These are phyloP conservation scores for Coemansia linderi DNA, from an alignment of 371 early-diverging fungal genomes.

Conservation along the genomic window DNA sequence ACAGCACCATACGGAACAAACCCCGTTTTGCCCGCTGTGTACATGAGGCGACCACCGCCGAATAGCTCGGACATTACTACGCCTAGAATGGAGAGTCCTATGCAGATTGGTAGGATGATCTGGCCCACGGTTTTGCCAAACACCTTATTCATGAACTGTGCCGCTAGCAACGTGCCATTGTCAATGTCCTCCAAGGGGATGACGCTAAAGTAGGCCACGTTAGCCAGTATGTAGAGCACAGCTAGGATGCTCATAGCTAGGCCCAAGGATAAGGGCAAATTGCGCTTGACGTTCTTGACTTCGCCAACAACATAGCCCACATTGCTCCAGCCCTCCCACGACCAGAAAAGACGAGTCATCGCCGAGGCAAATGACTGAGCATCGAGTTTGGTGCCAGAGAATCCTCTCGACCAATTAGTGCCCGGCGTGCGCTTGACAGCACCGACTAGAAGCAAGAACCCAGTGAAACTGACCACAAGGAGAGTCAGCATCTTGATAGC, in stretches of 20 bases:
- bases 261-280: constrained; percentile 63
- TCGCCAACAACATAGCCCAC: constrained; percentile 88
- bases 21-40: constrained; percentile 40
- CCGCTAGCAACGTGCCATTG: constrained; percentile 52
- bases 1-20: constrained; percentile 49
- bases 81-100: constrained; percentile 50
- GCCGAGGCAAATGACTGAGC: constrained; percentile 79
- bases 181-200: constrained; percentile 67
- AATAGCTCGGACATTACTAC: constrained; percentile 51
- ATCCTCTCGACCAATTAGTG: constrained; percentile 61
- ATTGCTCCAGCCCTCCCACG: constrained; percentile 90
- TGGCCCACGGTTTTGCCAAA: constrained; percentile 50
- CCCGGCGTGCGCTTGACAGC: constrained; percentile 35
- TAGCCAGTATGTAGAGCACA: constrained; percentile 74
- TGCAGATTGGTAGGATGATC: constrained; percentile 38
- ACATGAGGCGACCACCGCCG: constrained; percentile 49
- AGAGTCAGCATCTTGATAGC: constrained; percentile 75
- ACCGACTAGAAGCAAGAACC: constrained; percentile 38
- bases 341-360: constrained; percentile 69
- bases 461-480: constrained; percentile 60
- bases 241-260: constrained; percentile 61
- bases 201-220: constrained; percentile 82
- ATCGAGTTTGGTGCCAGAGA: constrained; percentile 61
- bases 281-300: constrained; percentile 78
- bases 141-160: constrained; percentile 44